Conservation (phyloP, 441 rosid genomes). For the Sinapis alba region DNA sequence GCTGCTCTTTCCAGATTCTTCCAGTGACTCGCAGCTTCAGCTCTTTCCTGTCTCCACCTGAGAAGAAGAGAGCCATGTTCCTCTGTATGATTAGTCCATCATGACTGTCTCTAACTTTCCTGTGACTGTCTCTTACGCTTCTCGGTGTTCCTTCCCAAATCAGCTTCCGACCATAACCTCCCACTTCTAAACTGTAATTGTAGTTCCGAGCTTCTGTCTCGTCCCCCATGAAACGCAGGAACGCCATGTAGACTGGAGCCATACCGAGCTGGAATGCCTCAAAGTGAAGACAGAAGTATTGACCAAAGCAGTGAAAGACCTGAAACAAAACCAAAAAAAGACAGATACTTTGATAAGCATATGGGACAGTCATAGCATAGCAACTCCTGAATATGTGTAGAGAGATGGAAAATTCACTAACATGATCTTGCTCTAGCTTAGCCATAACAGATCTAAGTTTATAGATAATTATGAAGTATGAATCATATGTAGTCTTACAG, state of each 20-base stretch:
- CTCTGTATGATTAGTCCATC: conserved; percentile 91
- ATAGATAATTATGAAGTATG: not conserved
- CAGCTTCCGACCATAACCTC: conserved; percentile 87
- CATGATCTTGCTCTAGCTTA: too few species aligned
- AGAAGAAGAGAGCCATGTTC: conserved; percentile 95
- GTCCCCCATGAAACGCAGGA: conserved; percentile 92
- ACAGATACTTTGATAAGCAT: conserved; percentile 6
- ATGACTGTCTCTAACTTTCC: conserved; percentile 92
- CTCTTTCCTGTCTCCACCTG: conserved; percentile 96
- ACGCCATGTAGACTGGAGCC: conserved; percentile 97
- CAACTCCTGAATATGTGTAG: not conserved
- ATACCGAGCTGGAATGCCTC: conserved; percentile 97
- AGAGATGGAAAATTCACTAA: not conserved
- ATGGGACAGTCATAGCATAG: not conserved
- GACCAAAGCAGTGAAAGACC: conserved; percentile 96
- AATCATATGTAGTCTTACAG: conserved; percentile 54
- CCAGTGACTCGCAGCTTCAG: conserved; percentile 90
- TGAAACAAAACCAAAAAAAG: conserved; percentile 34
- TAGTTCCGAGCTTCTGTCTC: conserved; percentile 82
- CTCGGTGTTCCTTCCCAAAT: conserved; percentile 91
- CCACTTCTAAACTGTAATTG: conserved; percentile 94
- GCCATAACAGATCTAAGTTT: conserved; percentile 5
- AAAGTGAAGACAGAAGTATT: conserved; percentile 92
- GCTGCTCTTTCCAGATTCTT: conserved; percentile 96
- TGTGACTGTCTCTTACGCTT: conserved; percentile 87